Percentiles rank a stretch among this genome's conserved stretches.
These are phyloP conservation scores for Cryptosporidium meleagridis DNA, from an alignment of 169 alveolate genomes.

Conservation along the genomic window DNA sequence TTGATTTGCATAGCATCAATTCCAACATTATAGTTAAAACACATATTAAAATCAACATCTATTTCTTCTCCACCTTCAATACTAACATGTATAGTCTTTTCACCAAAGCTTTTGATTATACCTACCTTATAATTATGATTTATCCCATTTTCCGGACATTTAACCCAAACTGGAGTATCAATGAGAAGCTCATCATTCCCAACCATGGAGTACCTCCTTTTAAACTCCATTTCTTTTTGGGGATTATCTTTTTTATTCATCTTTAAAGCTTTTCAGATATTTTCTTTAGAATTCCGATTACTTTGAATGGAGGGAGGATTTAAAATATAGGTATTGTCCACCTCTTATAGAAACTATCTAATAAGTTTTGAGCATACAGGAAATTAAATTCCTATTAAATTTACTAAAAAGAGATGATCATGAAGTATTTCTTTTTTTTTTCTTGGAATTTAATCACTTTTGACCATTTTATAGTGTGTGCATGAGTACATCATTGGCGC, in stretches of 20 bases:
- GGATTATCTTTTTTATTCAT: not conserved
- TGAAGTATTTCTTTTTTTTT: not conserved
- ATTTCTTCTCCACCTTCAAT: slow-evolving; percentile 62
- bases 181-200: slow-evolving; percentile 21
- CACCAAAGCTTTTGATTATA: slow-evolving; percentile 21
- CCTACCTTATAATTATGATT: slow-evolving; percentile 46
- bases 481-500: slow-evolving; percentile 15
- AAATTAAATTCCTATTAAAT: not conserved
- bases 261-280: not conserved
- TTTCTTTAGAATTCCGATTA: not conserved
- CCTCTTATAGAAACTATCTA: not conserved
- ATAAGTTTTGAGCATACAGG: not conserved
- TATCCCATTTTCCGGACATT: slow-evolving; percentile 46
- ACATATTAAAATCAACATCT: slow-evolving; percentile 52
- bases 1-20: slow-evolving; percentile 73
- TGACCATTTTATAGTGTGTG: slow-evolving; percentile 15
- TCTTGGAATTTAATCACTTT: not conserved
- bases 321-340: not conserved
- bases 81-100: slow-evolving; percentile 24
- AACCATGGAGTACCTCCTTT: slow-evolving; percentile 60
- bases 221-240: slow-evolving; percentile 33
- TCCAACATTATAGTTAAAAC: slow-evolving; percentile 68
- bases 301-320: not conserved
- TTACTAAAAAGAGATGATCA: not conserved
- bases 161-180: slow-evolving; percentile 66